Evolutionary conservation across 768 basidiomycete species (phyloP).

Genomic region (Trametes coccinea): DNA sequence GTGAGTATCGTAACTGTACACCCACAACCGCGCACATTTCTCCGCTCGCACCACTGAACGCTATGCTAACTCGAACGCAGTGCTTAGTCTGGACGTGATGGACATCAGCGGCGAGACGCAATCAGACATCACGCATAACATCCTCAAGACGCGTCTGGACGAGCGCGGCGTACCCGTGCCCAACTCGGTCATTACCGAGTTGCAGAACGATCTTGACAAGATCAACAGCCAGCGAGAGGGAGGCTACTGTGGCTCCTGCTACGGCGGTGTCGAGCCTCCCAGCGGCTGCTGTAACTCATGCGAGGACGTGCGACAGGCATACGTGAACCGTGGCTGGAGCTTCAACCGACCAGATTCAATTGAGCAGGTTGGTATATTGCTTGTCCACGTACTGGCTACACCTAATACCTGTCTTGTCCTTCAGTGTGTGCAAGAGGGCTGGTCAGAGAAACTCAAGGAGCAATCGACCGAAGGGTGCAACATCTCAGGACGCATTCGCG

Average conservation of each 20-base stretch:
- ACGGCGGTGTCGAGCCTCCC: constrained; percentile 76
- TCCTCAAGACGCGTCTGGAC: constrained; percentile 80
- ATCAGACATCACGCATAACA: constrained; percentile 85
- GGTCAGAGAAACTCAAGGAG: constrained; percentile 90
- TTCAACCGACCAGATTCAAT: constrained; percentile 88
- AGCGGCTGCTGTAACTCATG: constrained; percentile 94
- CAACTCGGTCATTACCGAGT: constrained; percentile 55
- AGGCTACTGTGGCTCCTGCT: constrained; percentile 94
- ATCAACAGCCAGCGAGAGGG: constrained; percentile 58
- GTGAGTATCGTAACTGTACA: constrained; percentile 50
- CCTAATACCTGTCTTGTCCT: neutral
- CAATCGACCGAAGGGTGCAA: constrained; percentile 96
- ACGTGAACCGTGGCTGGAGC: constrained; percentile 93
- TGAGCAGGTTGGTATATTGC: constrained; percentile 69
- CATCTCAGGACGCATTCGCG: constrained; percentile 84
- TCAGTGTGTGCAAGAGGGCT: constrained; percentile 93
- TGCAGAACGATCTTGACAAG: constrained; percentile 87
- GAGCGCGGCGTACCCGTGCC: constrained; percentile 58
- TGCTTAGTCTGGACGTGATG: constrained; percentile 95
- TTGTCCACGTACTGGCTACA: neutral
- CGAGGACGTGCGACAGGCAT: constrained; percentile 90
- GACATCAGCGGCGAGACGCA: constrained; percentile 97
- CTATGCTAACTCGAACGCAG: constrained; percentile 40
- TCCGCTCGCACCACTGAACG: neutral
- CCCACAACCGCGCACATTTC: no score